phyloP scores from a whole-genome alignment of 768 basidiomycete species.

The Porphyrellus cyaneotinctus region DNA sequence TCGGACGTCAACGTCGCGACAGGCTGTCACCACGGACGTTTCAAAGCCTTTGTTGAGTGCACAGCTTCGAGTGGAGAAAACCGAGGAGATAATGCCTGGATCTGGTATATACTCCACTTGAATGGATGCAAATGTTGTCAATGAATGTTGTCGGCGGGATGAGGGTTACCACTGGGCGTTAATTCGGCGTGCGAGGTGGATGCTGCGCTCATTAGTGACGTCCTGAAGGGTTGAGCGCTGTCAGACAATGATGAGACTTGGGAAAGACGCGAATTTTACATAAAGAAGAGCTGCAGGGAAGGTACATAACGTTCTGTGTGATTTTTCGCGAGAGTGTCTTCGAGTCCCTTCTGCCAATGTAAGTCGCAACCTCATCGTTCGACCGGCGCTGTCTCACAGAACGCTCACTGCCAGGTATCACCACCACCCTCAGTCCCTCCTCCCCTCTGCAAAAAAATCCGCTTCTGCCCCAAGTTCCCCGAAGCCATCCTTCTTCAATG shows the following conservation, averaged over 20 bases:
- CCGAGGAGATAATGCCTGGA: constrained; percentile 16
- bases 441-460: constrained; percentile 21
- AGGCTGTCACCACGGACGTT: constrained; percentile 11
- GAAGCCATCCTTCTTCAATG: constrained; percentile 9
- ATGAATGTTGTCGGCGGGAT: too few relatives aligned
- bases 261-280: constrained; percentile 27
- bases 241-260: constrained; percentile 10
- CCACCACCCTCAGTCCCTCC: constrained; percentile 22
- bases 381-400: not conserved
- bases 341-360: constrained; percentile 17
- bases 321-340: not conserved
- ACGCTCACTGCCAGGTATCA: constrained; percentile 18
- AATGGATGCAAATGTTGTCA: too few relatives aligned
- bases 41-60: constrained; percentile 14
- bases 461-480: constrained; percentile 28
- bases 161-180: too few relatives aligned
- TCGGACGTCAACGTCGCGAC: constrained; percentile 7
- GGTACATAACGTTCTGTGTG: constrained; percentile 20
- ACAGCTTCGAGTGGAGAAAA: constrained; percentile 13
- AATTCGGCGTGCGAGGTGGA: not conserved
- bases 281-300: constrained; percentile 13
- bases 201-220: not conserved
- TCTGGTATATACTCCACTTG: not conserved
- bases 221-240: not conserved
- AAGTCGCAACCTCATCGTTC: constrained; percentile 7